Conservation (phyloP, 2,329 filamentous ascomycete species). For the Mycocentrospora acerina region DNA sequence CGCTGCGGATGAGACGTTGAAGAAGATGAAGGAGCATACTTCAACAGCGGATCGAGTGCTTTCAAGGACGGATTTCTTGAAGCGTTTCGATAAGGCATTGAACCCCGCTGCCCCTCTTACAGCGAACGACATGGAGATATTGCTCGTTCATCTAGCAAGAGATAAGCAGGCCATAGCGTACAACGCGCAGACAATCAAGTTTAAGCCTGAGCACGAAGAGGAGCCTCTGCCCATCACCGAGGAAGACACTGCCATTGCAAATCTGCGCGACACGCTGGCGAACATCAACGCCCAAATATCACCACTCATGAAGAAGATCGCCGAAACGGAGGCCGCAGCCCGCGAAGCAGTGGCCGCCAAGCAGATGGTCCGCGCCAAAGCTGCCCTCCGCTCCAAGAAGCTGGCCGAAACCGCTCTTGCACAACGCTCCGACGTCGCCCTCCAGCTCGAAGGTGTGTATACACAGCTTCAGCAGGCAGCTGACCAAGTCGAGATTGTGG, state of each 20-base stretch:
- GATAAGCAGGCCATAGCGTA: constrained; percentile 73
- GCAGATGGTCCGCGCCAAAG: constrained; percentile 73
- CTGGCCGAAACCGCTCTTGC: constrained; percentile 72
- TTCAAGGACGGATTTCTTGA: constrained; percentile 37
- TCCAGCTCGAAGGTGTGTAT: constrained; percentile 81
- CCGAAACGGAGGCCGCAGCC: constrained; percentile 56
- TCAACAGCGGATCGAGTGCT: constrained; percentile 37
- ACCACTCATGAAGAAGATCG: constrained; percentile 59
- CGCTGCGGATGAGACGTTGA: constrained; percentile 46
- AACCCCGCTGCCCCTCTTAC: constrained; percentile 32
- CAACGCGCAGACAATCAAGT: constrained; percentile 76
- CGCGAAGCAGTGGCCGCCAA: constrained; percentile 70
- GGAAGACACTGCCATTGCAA: constrained; percentile 80
- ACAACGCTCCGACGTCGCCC: constrained; percentile 70
- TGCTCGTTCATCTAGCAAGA: constrained; percentile 56
- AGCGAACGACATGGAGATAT: constrained; percentile 69
- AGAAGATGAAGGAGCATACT: constrained; percentile 38
- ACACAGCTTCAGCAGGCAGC: constrained; percentile 81
- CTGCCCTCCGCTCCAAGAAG: constrained; percentile 80
- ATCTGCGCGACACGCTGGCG: constrained; percentile 71
- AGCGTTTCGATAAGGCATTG: constrained; percentile 32
- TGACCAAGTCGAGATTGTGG: constrained; percentile 80
- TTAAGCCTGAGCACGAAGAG: constrained; percentile 52
- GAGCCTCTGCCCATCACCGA: constrained; percentile 63
- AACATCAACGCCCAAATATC: constrained; percentile 68